phyloP scores from a whole-genome alignment of 345 rosid genomes.

The Luvunga scandens region DNA sequence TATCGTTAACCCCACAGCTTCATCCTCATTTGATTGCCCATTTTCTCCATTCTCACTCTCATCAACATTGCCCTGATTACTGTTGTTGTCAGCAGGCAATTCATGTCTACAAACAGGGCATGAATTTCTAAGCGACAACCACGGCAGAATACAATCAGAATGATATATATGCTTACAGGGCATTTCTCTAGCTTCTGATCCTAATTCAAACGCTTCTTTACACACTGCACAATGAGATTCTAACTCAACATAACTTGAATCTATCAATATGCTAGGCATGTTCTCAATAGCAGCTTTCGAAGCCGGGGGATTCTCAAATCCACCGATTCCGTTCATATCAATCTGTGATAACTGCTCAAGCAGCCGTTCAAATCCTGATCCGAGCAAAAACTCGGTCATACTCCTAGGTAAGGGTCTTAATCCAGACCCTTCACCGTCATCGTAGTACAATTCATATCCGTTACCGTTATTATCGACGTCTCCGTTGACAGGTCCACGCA shows the following conservation, averaged over 20 bases:
- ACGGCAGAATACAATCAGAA: conserved; percentile 86
- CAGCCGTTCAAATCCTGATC: conserved; percentile 82
- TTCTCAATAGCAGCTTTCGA: conserved; percentile 85
- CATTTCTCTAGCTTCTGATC: conserved; percentile 78
- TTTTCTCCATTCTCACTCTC: conserved; percentile 1
- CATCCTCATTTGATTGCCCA: conserved; percentile 31
- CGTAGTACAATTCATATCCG: conserved; percentile 75
- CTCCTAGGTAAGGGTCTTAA: conserved; percentile 72
- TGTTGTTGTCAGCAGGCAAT: conserved; percentile 38
- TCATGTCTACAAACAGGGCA: conserved; percentile 96
- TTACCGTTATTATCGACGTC: conserved; percentile 19
- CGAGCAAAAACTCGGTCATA: conserved; percentile 82
- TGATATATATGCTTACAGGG: conserved; percentile 94
- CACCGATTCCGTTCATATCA: conserved; percentile 56
- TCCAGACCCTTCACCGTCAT: conserved; percentile 81
- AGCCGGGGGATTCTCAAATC: conserved; percentile 70
- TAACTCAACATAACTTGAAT: conserved; percentile 25
- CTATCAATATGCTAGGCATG: conserved; percentile 62
- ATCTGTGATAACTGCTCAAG: conserved; percentile 79
- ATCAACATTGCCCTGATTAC: not conserved
- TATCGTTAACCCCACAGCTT: conserved; percentile 76
- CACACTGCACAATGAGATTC: conserved; percentile 93
- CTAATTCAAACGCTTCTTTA: conserved; percentile 69
- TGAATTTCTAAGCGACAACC: conserved; percentile 82
- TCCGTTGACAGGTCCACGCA: conserved; percentile 53